Evolutionary conservation across 176 grass and related monocot species (phyloP).

Genomic region (Zoysia pacifica): DNA sequence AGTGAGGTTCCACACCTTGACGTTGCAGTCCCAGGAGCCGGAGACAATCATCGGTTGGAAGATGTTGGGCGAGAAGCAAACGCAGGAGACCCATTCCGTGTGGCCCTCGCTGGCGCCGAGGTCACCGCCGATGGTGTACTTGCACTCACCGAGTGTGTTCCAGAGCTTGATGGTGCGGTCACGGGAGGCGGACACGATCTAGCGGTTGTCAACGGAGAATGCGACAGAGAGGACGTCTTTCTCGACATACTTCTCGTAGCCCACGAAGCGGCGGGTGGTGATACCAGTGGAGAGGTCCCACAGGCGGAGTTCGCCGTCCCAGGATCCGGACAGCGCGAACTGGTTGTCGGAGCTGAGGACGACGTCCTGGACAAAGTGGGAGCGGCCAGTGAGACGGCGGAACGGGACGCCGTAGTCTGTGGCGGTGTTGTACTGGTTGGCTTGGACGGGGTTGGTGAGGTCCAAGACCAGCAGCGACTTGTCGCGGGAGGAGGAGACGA

Average conservation of each 20-base stretch:
- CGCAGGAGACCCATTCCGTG: conserved; percentile 78
- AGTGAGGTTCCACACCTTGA: conserved; percentile 96
- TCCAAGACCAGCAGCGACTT: conserved; percentile 91
- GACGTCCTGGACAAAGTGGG: conserved; percentile 92
- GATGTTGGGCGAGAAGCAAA: conserved; percentile 75
- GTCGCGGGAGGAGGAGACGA: conserved; percentile 93
- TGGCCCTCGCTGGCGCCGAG: conserved; percentile 67
- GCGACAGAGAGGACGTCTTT: conserved; percentile 95
- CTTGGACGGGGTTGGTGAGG: conserved; percentile 58
- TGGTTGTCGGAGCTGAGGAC: conserved; percentile 81
- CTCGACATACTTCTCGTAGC: conserved; percentile 83
- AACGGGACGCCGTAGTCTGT: conserved; percentile 65
- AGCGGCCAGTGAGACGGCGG: conserved; percentile 90
- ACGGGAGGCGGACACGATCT: conserved; percentile 89
- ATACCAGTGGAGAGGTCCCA: conserved; percentile 73
- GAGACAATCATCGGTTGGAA: conserved; percentile 63
- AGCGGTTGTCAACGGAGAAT: conserved; percentile 90
- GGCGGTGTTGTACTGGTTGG: conserved; percentile 19
- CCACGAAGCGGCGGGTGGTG: conserved; percentile 76
- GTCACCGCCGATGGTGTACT: conserved; percentile 79
- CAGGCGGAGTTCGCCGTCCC: conserved; percentile 89
- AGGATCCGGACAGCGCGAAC: conserved; percentile 88
- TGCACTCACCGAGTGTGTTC: conserved; percentile 98
- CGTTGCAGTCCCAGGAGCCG: conserved; percentile 79
- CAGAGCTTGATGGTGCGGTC: conserved; percentile 93